Evolutionary conservation across 1,284 basidiomycete genomes (phyloP).

Genomic region (Cutaneotrichosporon sp.): DNA sequence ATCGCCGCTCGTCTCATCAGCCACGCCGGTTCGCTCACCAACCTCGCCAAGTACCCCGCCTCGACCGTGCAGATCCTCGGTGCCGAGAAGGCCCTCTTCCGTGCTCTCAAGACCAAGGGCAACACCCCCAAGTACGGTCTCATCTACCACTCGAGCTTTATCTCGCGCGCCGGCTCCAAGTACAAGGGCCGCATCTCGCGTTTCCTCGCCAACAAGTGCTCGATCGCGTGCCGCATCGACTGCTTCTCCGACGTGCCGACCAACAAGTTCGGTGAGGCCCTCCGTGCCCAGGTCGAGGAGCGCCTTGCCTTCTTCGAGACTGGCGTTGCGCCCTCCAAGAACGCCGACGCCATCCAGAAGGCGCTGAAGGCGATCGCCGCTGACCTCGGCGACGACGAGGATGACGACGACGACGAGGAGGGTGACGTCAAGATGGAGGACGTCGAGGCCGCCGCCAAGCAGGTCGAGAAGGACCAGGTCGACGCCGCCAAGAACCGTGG

Average conservation of each 20-base stretch:
- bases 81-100: slow-evolving; percentile 97
- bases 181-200: slow-evolving; percentile 98
- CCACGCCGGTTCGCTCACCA: slow-evolving; percentile 96
- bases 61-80: slow-evolving; percentile 98
- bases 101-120: slow-evolving; percentile 97
- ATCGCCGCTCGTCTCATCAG: slow-evolving; percentile 94
- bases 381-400: slow-evolving; percentile 67
- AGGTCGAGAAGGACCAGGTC: slow-evolving; percentile 60
- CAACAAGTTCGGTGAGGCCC: slow-evolving; percentile 91
- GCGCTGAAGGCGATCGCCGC: slow-evolving; percentile 75
- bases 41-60: slow-evolving; percentile 97
- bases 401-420: slow-evolving; percentile 66
- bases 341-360: slow-evolving; percentile 83
- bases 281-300: slow-evolving; percentile 93
- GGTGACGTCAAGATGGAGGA: slow-evolving; percentile 57
- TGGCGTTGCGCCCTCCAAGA: slow-evolving; percentile 78
- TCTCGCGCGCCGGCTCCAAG: slow-evolving; percentile 91
- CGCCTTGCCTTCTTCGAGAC: slow-evolving; percentile 89
- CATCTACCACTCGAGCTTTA: slow-evolving; percentile 92
- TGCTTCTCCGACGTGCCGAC: slow-evolving; percentile 91
- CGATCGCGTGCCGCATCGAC: slow-evolving; percentile 96
- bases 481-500: slow-evolving; percentile 32
- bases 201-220: slow-evolving; percentile 98
- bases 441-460: slow-evolving; percentile 42
- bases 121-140: slow-evolving; percentile 98